Base-by-base conservation (phyloP, 2,329 filamentous ascomycete species). In the Colletotrichum chrysophilum region DNA sequence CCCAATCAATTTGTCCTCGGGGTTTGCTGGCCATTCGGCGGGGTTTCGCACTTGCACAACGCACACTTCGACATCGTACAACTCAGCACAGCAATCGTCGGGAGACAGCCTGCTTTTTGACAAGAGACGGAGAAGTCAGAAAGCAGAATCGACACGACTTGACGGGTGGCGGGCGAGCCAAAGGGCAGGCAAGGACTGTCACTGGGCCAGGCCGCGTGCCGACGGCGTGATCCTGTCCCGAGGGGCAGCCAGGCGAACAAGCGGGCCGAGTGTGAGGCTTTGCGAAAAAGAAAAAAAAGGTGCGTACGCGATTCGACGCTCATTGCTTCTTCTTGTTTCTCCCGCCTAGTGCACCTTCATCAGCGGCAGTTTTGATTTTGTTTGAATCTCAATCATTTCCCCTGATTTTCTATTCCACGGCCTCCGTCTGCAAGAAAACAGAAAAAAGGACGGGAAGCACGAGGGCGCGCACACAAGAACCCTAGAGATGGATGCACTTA, bases 191-290 rank as follows among this genome's bases (percentile, higher is more conserved):
- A 58, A 72, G 32, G 18, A 43, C 62, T 67, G 28, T 65, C 61
- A 70, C 62, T 62, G 68, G 69, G 48, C 70, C 62, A 68, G 36
- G 70, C 69, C 56, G 60, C 64, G 56, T 68, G 36, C 64, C 70
- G 73, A 66, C 70, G 43, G 64, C 48, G 64, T 68, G 56, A 73
- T 64, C 62, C 62, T 62, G 62, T 68, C 28, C 73, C 73, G 73
- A 75, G 48, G 55, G 70, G 64, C 64, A 32, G 43, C 36, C 70
- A 72, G 73, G 32, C 64, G 65, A 73, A 36, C 69, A 65, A 68
- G 64, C 70, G 70, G 72, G 72, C 72, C 72, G 72, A 72, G 72
- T 43, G 52, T 75, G 58, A 73, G 64, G 70, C 62, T 73, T 75
- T 48, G 70, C 69, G n/a, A 32, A 60, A 60, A 16, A 30, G 38